A percentile compares a stretch with the other conserved stretches of the same genome.
phyloP scores from a whole-genome alignment of 2,329 filamentous ascomycete genomes.

The Nothomitra cinnamomea region DNA sequence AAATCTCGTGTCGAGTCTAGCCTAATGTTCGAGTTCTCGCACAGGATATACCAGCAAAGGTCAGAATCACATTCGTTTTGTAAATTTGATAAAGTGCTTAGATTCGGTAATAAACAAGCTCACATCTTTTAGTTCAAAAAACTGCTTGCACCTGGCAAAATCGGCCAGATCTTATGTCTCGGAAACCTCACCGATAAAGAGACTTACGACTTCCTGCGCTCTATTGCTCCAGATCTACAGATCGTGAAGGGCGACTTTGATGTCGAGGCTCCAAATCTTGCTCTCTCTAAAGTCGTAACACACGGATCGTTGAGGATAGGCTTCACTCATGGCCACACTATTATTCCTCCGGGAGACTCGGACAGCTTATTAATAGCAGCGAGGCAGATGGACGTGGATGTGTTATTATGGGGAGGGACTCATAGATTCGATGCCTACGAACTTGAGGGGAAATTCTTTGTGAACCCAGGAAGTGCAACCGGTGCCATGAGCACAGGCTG shows the following conservation, averaged over 20 bases:
- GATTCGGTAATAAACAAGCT: background rate
- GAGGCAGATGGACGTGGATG: conserved; percentile 54
- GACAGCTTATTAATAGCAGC: conserved; percentile 50
- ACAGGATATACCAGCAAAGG: conserved; percentile 73
- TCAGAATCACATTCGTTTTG: conserved; percentile 21
- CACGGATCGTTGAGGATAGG: conserved; percentile 51
- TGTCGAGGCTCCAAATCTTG: conserved; percentile 46
- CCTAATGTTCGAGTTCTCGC: conserved; percentile 4
- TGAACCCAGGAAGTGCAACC: conserved; percentile 52
- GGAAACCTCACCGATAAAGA: conserved; percentile 40
- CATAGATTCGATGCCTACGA: conserved; percentile 56
- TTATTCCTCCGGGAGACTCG: conserved; percentile 49
- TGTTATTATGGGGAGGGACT: conserved; percentile 51
- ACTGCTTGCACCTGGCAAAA: conserved; percentile 40
- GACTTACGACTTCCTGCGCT: conserved; percentile 38
- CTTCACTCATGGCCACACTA: conserved; percentile 56
- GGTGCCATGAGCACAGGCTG: conserved; percentile 45
- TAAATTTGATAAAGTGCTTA: background rate
- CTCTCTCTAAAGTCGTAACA: conserved; percentile 51
- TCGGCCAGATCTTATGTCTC: conserved; percentile 39
- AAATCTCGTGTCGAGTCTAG: conserved; percentile 10
- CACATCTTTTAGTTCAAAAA: conserved; percentile 29
- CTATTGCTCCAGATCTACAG: conserved; percentile 43
- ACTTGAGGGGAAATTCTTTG: conserved; percentile 55
- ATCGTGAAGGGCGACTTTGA: conserved; percentile 56